Conservation (phyloP, 208 protist genomes). For the Trypanosoma conorhini region DNA sequence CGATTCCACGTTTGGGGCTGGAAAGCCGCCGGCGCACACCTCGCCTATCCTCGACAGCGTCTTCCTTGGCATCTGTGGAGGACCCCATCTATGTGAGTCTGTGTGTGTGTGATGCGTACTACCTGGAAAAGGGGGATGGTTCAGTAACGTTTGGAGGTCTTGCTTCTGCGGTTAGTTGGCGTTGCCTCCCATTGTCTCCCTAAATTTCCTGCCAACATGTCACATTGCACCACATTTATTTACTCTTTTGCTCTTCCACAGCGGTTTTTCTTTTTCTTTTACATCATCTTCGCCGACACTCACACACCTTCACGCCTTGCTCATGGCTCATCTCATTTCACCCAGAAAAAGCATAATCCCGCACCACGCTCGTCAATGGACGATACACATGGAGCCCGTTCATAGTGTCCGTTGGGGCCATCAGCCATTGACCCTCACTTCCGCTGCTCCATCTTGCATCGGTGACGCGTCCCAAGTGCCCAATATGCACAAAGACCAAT, state of each 20-base stretch:
- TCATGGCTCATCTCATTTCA: slow-evolving; percentile 1
- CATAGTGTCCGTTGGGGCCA: slow-evolving; percentile 91
- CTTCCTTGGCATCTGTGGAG: neutral
- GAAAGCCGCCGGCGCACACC: slow-evolving; percentile 12
- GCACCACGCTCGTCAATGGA: slow-evolving; percentile 34
- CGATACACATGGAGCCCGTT: slow-evolving; percentile 96
- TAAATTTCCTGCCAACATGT: neutral
- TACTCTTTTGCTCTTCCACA: neutral
- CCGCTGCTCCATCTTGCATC: slow-evolving; percentile 93
- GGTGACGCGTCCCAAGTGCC: slow-evolving; percentile 94
- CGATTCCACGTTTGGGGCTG: neutral
- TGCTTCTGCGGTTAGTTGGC: neutral
- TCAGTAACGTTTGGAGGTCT: neutral
- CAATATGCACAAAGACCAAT: slow-evolving; percentile 95
- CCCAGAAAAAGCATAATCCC: slow-evolving; percentile 36
- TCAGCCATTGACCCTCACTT: slow-evolving; percentile 89
- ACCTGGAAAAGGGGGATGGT: neutral
- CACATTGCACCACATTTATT: neutral
- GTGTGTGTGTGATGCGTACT: slow-evolving; percentile 11
- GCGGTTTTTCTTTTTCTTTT: neutral
- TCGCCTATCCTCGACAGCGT: slow-evolving; percentile 2
- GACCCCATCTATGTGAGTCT: slow-evolving; percentile 7
- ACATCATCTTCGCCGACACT: neutral
- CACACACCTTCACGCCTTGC: neutral
- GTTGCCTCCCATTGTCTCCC: neutral